phyloP scores from a whole-genome alignment of 2,329 filamentous ascomycete genomes.

The Diaporthe aspalathi region DNA sequence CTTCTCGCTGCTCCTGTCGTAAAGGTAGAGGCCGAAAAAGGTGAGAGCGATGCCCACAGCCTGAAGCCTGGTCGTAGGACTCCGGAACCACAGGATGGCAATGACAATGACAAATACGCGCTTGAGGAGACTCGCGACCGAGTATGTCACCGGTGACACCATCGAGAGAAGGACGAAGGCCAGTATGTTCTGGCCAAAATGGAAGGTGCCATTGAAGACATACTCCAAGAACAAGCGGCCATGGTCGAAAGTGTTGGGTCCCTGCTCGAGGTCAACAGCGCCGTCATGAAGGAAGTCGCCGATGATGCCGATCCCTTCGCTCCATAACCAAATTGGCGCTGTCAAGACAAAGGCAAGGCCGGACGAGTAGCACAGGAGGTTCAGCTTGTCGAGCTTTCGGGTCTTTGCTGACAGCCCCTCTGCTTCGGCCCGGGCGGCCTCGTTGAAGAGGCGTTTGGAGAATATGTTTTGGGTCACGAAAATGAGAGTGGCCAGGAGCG shows the following conservation, averaged over 20 bases:
- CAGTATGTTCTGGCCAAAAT: conserved; percentile 96
- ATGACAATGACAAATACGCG: conserved; percentile 96
- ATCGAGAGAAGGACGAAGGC: conserved; percentile 93
- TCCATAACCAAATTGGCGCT: conserved; percentile 91
- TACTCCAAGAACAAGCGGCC: conserved; percentile 85
- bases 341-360: conserved; percentile 91
- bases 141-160: conserved; percentile 96
- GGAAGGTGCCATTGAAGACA: conserved; percentile 95
- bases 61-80: conserved; percentile 84
- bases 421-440: conserved; percentile 85
- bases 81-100: conserved; percentile 96
- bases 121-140: conserved; percentile 94
- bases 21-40: conserved; percentile 92
- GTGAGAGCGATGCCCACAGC: conserved; percentile 88
- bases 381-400: conserved; percentile 94
- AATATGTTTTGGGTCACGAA: conserved; percentile 99
- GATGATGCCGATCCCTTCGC: conserved; percentile 83
- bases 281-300: conserved; percentile 84
- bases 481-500: conserved; percentile 88
- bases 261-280: conserved; percentile 70
- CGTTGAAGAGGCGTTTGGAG: conserved; percentile 97
- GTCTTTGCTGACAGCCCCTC: conserved; percentile 72
- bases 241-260: conserved; percentile 78
- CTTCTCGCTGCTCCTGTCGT: conserved; percentile 90
- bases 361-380: conserved; percentile 96